Evolutionary conservation across 2,329 filamentous ascomycete genomes (phyloP), one percentile per base, ranked within the genome.

Genomic region (Ampelomyces quisqualis): DNA sequence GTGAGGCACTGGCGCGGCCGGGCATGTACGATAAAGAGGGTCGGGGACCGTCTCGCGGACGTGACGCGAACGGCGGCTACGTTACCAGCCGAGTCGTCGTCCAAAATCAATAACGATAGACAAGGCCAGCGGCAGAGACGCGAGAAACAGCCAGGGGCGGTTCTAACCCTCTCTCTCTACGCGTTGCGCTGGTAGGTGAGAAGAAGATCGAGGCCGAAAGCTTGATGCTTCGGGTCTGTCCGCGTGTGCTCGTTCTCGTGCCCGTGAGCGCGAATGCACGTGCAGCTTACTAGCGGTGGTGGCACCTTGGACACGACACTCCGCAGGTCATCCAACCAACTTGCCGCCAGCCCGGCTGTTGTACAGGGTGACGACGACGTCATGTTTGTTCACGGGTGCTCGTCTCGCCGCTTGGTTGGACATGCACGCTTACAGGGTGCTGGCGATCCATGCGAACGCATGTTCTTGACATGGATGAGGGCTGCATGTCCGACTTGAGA

Each of bases 61-160:
- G 34, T 44, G 44, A 51, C 55, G 54, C 55, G 54, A 60, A 50
- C 44, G 49, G 40, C 46, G 37, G 40, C 36, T 34, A n/a, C n/a
- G n/a, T n/a, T n/a, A 24, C 35, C 15, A 15, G 27, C 27, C 23
- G 10, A 27, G 31, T 29, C 19, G 34, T 37, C 26, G 27, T 19
- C 31, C 37, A 33, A 26, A 27, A 18, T n/a, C 17, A 26, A 26
- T 9, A 26, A 18, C 18, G 38, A 49, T 33, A 37, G 26, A 32
- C 34, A 35, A 17, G 41, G 36, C 29, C 46, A 40, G 37, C 35
- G 39, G 35, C 26, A 14, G 17, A 18, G 19, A 32, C 34, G 34
- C 38, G 43, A 38, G 38, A 32, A 35, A 36, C 34, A 38, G 21
- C 37, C 43, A 47, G 42, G 40, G 35, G 20, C 15, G 14, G 7